These are phyloP conservation scores for Gelatoporia subvermispora DNA, from an alignment of 768 basidiomycete species.

Conservation along the genomic window DNA sequence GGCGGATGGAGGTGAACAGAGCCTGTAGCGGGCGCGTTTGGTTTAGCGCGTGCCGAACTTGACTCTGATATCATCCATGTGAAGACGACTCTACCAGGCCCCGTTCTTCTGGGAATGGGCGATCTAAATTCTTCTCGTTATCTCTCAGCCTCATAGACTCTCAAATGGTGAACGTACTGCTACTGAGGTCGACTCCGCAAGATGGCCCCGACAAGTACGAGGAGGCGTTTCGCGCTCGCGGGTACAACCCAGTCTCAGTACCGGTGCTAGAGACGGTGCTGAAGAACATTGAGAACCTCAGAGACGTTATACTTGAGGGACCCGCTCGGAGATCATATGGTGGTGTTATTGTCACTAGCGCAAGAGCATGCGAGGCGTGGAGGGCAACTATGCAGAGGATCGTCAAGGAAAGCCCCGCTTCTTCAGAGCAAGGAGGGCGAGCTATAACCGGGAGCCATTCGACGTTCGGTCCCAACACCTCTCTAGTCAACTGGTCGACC, in stretches of 20 bases:
- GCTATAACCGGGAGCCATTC: neutral
- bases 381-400: conserved; percentile 33
- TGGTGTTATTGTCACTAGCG: conserved; percentile 78
- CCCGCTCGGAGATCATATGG: conserved; percentile 27
- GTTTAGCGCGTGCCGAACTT: no score
- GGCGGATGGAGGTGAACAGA: no score
- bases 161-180: conserved; percentile 30
- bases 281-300: conserved; percentile 44
- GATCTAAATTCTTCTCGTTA: no score
- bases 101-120: no score
- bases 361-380: conserved; percentile 74
- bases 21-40: no score
- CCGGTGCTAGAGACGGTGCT: conserved; percentile 68
- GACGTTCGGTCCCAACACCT: neutral
- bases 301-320: conserved; percentile 36
- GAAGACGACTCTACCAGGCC: no score
- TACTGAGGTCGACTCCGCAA: conserved; percentile 35
- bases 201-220: conserved; percentile 56
- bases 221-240: conserved; percentile 36
- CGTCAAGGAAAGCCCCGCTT: neutral
- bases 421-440: neutral
- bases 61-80: no score
- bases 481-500: conserved; percentile 42
- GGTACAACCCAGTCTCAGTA: conserved; percentile 54
- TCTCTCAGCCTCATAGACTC: no score